These are phyloP conservation scores for Curvularia hawaiiensis DNA, from an alignment of 2,329 filamentous ascomycete species.

Conservation along the genomic window DNA sequence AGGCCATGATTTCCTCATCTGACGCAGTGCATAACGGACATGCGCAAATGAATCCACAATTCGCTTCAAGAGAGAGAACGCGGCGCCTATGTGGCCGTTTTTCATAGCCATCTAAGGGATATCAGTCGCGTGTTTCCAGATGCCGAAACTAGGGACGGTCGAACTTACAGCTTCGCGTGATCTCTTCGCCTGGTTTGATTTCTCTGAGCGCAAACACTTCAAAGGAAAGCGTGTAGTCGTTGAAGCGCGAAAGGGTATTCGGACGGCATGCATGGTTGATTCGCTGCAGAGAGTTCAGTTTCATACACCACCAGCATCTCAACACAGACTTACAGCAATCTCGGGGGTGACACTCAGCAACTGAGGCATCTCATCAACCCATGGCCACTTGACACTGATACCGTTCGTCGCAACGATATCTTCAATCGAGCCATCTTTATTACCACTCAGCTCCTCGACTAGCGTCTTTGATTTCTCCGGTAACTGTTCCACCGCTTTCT, in stretches of 20 bases:
- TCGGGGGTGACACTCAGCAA: slow-evolving; percentile 36
- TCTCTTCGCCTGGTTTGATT: slow-evolving; percentile 37
- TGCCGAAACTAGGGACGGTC: not conserved
- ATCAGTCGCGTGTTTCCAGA: not conserved
- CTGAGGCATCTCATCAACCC: slow-evolving; percentile 24
- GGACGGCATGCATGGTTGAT: slow-evolving; percentile 45
- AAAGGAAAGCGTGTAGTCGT: slow-evolving; percentile 34
- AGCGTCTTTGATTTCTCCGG: slow-evolving; percentile 24
- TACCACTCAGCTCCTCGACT: slow-evolving; percentile 24
- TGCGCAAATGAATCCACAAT: slow-evolving; percentile 39
- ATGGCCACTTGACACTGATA: slow-evolving; percentile 28
- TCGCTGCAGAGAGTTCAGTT: slow-evolving; percentile 25
- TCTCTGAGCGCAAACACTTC: slow-evolving; percentile 36
- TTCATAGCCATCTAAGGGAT: slow-evolving; percentile 34
- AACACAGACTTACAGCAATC: slow-evolving; percentile 32
- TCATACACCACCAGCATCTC: accelerated
- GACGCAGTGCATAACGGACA: slow-evolving; percentile 38
- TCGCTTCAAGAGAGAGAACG: slow-evolving; percentile 23
- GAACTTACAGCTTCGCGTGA: slow-evolving; percentile 38
- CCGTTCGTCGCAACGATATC: slow-evolving; percentile 37
- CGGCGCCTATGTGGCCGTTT: slow-evolving; percentile 23
- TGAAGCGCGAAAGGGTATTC: slow-evolving; percentile 42
- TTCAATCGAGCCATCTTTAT: slow-evolving; percentile 18
- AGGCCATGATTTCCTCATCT: slow-evolving; percentile 19
- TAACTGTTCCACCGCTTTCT: slow-evolving; percentile 31